Percentiles rank a stretch among this genome's conserved stretches.
phyloP scores from a whole-genome alignment of 345 rosid genomes.

The Erucastrum elatum region DNA sequence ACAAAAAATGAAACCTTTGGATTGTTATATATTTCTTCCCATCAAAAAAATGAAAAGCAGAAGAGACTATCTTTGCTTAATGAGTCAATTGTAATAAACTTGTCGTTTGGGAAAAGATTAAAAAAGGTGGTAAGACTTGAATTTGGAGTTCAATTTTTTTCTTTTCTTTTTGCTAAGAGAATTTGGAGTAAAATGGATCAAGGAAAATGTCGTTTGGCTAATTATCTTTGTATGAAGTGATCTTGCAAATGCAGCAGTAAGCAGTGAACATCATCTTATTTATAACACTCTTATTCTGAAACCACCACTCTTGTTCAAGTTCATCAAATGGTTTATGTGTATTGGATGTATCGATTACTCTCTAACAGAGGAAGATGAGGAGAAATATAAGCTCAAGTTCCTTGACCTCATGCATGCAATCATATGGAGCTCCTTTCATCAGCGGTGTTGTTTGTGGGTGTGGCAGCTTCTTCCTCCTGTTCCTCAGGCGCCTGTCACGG shows the following conservation, averaged over 20 bases:
- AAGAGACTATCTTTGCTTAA: not conserved
- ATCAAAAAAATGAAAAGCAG: not conserved
- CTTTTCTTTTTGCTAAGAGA: too few species aligned
- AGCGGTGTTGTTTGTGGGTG: slow-evolving; percentile 54
- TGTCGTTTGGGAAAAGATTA: not conserved
- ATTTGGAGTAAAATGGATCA: too few species aligned
- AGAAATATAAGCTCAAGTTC: slow-evolving; percentile 45
- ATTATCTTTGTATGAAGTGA: not conserved
- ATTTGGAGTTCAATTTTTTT: not conserved
- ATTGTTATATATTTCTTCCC: not conserved
- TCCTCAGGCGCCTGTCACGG: slow-evolving; percentile 66
- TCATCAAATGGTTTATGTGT: too few species aligned
- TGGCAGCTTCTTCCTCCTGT: slow-evolving; percentile 51
- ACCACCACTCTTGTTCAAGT: too few species aligned
- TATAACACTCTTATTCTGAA: not conserved
- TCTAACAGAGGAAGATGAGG: slow-evolving; percentile 35
- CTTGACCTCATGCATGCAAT: slow-evolving; percentile 55
- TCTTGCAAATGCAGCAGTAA: not conserved
- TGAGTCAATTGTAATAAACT: not conserved
- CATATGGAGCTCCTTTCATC: slow-evolving; percentile 33
- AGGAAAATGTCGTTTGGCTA: not conserved
- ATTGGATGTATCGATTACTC: too few species aligned
- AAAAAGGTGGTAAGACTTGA: not conserved
- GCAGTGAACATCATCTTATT: not conserved
- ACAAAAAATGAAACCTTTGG: slow-evolving; percentile 1